Evolutionary conservation across 2,329 filamentous ascomycete species (phyloP).

Genomic region (Aspergillus aculeatinus): DNA sequence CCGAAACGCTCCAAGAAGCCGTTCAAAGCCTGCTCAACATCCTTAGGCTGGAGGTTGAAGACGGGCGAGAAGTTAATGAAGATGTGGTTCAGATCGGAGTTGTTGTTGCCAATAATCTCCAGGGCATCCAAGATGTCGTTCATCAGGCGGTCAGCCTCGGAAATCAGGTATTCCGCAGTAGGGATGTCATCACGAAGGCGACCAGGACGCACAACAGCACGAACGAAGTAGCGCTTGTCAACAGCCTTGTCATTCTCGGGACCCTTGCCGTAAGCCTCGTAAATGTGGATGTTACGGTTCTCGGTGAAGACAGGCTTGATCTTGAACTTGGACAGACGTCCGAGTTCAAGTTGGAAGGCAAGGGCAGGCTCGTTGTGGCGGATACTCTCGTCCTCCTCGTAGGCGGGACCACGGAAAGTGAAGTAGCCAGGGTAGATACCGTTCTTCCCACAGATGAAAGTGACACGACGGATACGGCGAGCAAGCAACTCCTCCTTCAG

Average conservation of each 20-base stretch:
- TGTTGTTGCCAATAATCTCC: slow-evolving; percentile 98
- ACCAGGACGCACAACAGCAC: slow-evolving; percentile 89
- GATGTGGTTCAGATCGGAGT: slow-evolving; percentile 98
- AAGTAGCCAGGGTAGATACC: slow-evolving; percentile 96
- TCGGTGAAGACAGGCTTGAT: slow-evolving; percentile 98
- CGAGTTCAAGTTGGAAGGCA: slow-evolving; percentile 97
- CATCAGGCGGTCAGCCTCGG: slow-evolving; percentile 92
- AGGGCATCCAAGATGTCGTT: slow-evolving; percentile 96
- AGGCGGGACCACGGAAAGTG: slow-evolving; percentile 92
- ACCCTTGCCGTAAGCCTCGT: slow-evolving; percentile 92
- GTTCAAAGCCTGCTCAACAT: slow-evolving; percentile 89
- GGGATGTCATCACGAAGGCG: slow-evolving; percentile 95
- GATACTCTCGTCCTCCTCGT: slow-evolving; percentile 89
- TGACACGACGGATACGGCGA: slow-evolving; percentile 82
- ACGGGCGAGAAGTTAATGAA: slow-evolving; percentile 99
- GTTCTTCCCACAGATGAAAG: slow-evolving; percentile 94
- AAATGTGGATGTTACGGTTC: slow-evolving; percentile 98
- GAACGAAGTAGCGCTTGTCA: slow-evolving; percentile 93
- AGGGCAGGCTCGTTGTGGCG: slow-evolving; percentile 95
- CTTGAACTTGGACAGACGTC: slow-evolving; percentile 91
- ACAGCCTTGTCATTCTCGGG: slow-evolving; percentile 74
- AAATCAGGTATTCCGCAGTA: slow-evolving; percentile 97
- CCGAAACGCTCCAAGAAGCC: slow-evolving; percentile 97
- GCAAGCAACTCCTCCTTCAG: slow-evolving; percentile 80
- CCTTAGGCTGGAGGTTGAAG: slow-evolving; percentile 83